Percentiles rank a stretch among this genome's conserved stretches.
Conservation (phyloP, 2,329 filamentous ascomycete genomes). For the Incumbomyces lentus region DNA sequence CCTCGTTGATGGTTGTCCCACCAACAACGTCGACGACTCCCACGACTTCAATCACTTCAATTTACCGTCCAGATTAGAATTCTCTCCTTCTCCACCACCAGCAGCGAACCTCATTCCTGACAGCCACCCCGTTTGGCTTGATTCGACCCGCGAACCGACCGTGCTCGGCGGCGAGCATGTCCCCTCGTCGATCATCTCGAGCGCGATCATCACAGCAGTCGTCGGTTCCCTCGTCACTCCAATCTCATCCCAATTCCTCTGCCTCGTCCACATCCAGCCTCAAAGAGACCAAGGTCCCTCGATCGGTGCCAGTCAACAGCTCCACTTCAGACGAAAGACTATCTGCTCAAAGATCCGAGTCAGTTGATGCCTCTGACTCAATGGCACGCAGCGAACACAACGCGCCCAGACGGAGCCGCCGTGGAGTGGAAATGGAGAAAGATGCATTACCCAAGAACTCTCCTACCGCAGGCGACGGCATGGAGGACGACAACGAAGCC, state of each 20-base stretch:
- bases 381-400: constrained; percentile 47
- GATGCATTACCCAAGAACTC: constrained; percentile 22
- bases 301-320: constrained; percentile 62
- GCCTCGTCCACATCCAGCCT: constrained; percentile 57
- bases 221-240: no score
- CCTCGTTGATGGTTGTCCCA: no score
- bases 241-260: constrained; percentile 66
- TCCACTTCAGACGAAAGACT: constrained; percentile 65
- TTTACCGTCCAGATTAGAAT: no score
- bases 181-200: constrained; percentile 83
- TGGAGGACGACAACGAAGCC: constrained; percentile 49
- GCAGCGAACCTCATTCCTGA: not conserved
- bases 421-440: constrained; percentile 51
- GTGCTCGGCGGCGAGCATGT: constrained; percentile 31
- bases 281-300: constrained; percentile 49
- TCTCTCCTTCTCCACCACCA: no score
- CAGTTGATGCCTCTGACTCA: constrained; percentile 44
- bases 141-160: not conserved
- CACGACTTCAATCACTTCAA: no score
- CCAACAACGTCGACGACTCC: no score
- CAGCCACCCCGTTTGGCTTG: not conserved
- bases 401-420: constrained; percentile 65
- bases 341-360: constrained; percentile 47
- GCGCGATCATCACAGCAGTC: constrained; percentile 66
- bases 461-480: constrained; percentile 52